Conservation (phyloP, 805 yeast genomes). For the Phaffomyces opuntiae region DNA sequence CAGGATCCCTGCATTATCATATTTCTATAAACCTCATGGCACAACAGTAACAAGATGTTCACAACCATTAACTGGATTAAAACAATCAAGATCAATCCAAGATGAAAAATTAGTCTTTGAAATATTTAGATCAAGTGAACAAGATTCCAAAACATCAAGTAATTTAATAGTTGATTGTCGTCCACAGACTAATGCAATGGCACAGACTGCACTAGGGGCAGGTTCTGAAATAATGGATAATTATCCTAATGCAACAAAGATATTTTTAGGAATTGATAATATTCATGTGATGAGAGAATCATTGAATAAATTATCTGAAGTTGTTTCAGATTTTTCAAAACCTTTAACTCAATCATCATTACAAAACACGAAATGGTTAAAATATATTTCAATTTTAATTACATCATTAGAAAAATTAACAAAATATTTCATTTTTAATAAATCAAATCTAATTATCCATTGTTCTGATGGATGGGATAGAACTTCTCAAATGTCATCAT, state of each 20-base stretch:
- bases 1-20: constrained; percentile 77
- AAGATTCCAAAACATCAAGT: constrained; percentile 31
- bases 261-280: constrained; percentile 87
- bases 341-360: constrained; percentile 49
- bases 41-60: constrained; percentile 84
- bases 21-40: constrained; percentile 60
- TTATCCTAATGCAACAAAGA: constrained; percentile 61
- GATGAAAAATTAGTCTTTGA: constrained; percentile 80
- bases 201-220: constrained; percentile 96
- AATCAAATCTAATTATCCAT: constrained; percentile 79
- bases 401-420: constrained; percentile 72
- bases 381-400: constrained; percentile 58
- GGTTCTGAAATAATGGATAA: constrained; percentile 92
- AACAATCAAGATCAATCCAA: constrained; percentile 81
- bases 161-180: constrained; percentile 85
- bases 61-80: constrained; percentile 89
- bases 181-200: constrained; percentile 91
- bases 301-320: constrained; percentile 51
- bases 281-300: constrained; percentile 94
- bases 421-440: constrained; percentile 75
- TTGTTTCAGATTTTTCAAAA: constrained; percentile 55
- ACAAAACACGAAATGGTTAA: constrained; percentile 71
- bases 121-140: constrained; percentile 54
- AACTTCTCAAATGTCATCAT: constrained; percentile 81
- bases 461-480: constrained; percentile 99